Conservation (phyloP, 2,329 filamentous ascomycete genomes). For the Hirsutella rhossiliensis region DNA sequence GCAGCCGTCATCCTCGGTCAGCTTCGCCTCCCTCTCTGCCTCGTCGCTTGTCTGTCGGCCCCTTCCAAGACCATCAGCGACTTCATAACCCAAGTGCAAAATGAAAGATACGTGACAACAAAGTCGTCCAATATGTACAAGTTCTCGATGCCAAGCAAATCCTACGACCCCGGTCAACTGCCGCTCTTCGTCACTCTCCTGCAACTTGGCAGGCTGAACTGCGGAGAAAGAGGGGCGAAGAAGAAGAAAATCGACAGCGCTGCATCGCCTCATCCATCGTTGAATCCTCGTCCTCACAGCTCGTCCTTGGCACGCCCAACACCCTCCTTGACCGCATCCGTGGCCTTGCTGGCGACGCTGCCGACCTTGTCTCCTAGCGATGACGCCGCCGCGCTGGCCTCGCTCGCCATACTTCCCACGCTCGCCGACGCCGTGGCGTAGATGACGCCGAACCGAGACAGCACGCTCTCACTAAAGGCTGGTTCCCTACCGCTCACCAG, state of each 20-base stretch:
- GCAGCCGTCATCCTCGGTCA: too few relatives aligned
- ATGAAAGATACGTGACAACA: too few relatives aligned
- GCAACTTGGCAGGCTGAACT: too few relatives aligned
- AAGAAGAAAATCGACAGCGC: background rate
- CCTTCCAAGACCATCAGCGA: too few relatives aligned
- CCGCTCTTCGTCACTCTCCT: too few relatives aligned
- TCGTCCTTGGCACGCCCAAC: constrained; percentile 26
- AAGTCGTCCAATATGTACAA: too few relatives aligned
- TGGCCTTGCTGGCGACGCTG: constrained; percentile 26
- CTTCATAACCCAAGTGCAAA: too few relatives aligned
- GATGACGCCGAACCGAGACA: constrained; percentile 56
- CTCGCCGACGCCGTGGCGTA: constrained; percentile 57
- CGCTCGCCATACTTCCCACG: constrained; percentile 28
- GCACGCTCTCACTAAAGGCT: constrained; percentile 69
- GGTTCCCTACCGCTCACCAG: constrained; percentile 67
- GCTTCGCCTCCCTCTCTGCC: too few relatives aligned
- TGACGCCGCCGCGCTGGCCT: constrained; percentile 20
- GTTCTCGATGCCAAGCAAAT: too few relatives aligned
- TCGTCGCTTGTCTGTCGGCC: too few relatives aligned
- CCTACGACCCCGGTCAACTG: too few relatives aligned
- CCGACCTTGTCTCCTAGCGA: constrained; percentile 22
- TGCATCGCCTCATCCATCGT: background rate
- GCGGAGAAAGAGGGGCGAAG: background rate
- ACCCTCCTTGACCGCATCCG: constrained; percentile 28
- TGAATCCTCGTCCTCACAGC: constrained; percentile 19